Evolutionary conservation across 495 filamentous ascomycete species (phyloP), one percentile per base, ranked within the genome.

Genomic region (Pseudevernia furfuracea): DNA sequence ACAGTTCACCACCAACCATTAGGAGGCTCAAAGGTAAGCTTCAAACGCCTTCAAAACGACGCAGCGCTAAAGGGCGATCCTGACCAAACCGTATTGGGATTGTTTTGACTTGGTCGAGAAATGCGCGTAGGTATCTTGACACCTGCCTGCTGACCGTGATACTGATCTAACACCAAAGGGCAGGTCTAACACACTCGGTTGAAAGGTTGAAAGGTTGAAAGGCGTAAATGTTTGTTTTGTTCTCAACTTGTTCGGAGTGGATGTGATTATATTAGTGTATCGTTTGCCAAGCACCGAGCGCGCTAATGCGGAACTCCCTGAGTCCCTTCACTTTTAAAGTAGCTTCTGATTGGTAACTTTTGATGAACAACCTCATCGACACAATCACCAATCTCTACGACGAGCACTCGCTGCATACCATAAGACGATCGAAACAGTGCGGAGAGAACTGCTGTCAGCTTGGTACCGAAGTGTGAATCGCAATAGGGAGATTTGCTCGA

Each of bases 361-460:
- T 23, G 23, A 52, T 14, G 49, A 53, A 62, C 60, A 62, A 43
- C 46, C 21, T 43, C 48, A 19, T 53, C 60, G 4, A 17, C 10
- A 43, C 48, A 32, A 32, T 21, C 36, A 30, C 10, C 39, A 43
- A 56, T 30, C 49, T 53, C 36, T 32, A 44, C 60, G 15, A 56
- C 60, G 19, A 48, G 44, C 34, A 23, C 48, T 43, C 53, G 37
- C 60, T 43, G 25, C 37, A n/a, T 62, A 32, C 37, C 36, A 30
- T 43, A 21, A 25, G 36, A 55, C 10, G 25, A 43, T 37, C n/a
- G 17, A 39, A 34, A 14, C 23, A 21, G 32, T 48, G 46, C n/a
- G 49, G 21, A 28, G 56, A 56, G 23, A 21, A 4, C 36, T 21
- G 49, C 12, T 43, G 36, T n/a, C 53, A 55, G 60, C 37, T 62